phyloP scores from a whole-genome alignment of 2,329 filamentous ascomycete genomes.

The Aspergillus brunneoviolaceus region DNA sequence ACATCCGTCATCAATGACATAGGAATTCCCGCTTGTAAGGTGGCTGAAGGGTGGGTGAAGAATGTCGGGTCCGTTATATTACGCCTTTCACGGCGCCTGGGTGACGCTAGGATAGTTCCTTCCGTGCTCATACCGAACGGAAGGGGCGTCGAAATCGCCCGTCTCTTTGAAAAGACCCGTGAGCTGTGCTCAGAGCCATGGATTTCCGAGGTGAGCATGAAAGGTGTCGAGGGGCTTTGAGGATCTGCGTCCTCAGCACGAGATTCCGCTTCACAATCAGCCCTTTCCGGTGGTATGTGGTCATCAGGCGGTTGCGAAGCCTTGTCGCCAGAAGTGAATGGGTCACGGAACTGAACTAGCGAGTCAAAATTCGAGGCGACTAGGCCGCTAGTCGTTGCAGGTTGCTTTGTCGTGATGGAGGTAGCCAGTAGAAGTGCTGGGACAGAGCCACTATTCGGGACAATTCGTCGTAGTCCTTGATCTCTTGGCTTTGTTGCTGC shows the following conservation, averaged over 20 bases:
- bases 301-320: slow-evolving; percentile 10
- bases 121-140: slow-evolving; percentile 28
- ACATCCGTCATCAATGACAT: slow-evolving; percentile 15
- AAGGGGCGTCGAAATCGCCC: slow-evolving; percentile 31
- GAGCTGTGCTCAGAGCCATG: slow-evolving; percentile 35
- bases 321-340: slow-evolving; percentile 25
- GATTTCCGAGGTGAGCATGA: slow-evolving; percentile 22
- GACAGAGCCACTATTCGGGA: slow-evolving; percentile 43
- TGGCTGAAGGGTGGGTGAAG: slow-evolving; percentile 36
- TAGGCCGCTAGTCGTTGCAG: slow-evolving; percentile 26
- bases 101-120: slow-evolving; percentile 24
- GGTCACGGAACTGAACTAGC: slow-evolving; percentile 33
- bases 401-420: slow-evolving; percentile 29
- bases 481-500: slow-evolving; percentile 37
- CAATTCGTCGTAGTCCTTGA: slow-evolving; percentile 43
- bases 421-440: slow-evolving; percentile 53
- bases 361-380: slow-evolving; percentile 22
- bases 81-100: slow-evolving; percentile 31
- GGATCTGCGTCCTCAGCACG: slow-evolving; percentile 25
- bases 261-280: slow-evolving; percentile 17
- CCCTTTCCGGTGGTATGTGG: slow-evolving; percentile 12
- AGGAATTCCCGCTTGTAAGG: slow-evolving; percentile 28
- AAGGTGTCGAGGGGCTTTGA: slow-evolving; percentile 21
- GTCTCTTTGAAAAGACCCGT: slow-evolving; percentile 30
- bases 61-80: slow-evolving; percentile 44